Conservation (phyloP, 1,139 yeast genomes). For the Tardiomyces digboiensis region DNA sequence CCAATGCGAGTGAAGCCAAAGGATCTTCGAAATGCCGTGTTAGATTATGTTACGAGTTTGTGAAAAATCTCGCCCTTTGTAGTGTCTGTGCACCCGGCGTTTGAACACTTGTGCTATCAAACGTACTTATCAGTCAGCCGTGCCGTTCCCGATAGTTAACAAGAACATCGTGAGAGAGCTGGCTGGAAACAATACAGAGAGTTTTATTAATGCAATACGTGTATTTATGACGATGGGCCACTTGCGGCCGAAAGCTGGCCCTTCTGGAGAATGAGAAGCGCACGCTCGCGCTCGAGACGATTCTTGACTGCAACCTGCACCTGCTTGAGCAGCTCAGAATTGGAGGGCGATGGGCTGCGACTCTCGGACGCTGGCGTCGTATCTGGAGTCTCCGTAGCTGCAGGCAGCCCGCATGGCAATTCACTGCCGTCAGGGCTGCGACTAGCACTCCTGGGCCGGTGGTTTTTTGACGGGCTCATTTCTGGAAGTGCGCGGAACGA, state of each 20-base stretch:
- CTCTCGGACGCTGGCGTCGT: not conserved
- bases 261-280: not conserved
- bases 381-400: not conserved
- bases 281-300: not conserved
- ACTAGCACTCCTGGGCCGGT: not conserved
- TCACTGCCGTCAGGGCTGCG: not conserved
- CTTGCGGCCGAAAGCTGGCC: not conserved
- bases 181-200: too few species aligned
- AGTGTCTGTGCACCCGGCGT: not conserved
- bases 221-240: too few species aligned
- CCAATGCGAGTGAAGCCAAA: slow-evolving; percentile 8
- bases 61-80: not conserved
- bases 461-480: not conserved
- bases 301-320: not conserved
- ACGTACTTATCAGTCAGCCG: not conserved
- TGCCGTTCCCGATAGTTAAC: not conserved
- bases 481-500: not conserved
- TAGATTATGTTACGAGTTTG: not conserved
- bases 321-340: not conserved
- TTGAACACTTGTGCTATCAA: not conserved
- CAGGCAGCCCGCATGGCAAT: not conserved
- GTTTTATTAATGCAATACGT: too few species aligned
- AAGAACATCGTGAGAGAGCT: too few species aligned
- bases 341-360: not conserved
- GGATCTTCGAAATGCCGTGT: slow-evolving; percentile 19